Evolutionary conservation across 2,329 filamentous ascomycete species (phyloP).

Genomic region (Cucurbitaria berberidis): DNA sequence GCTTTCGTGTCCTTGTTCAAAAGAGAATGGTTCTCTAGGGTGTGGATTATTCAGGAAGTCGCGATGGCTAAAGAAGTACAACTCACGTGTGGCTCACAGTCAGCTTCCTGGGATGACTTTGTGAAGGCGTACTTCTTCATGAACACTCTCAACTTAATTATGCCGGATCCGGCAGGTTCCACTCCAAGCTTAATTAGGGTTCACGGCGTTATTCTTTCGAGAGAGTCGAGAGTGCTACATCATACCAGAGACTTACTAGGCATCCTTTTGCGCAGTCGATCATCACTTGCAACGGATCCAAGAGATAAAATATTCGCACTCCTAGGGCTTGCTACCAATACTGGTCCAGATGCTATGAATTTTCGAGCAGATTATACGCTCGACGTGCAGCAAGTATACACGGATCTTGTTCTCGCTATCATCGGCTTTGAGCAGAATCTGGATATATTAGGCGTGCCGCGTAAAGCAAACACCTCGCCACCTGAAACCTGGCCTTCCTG

Average conservation of each 20-base stretch:
- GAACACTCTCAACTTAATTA: neutral
- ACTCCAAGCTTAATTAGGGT: slow-evolving; percentile 7
- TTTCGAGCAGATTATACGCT: slow-evolving; percentile 9
- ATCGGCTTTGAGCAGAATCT: neutral
- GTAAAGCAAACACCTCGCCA: neutral
- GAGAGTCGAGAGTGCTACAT: neutral
- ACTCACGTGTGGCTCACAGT: slow-evolving; percentile 9
- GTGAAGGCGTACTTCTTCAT: slow-evolving; percentile 12
- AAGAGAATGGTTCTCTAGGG: slow-evolving; percentile 18
- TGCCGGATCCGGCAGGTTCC: slow-evolving; percentile 5
- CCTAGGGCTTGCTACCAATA: slow-evolving; percentile 9
- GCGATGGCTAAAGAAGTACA: slow-evolving; percentile 5
- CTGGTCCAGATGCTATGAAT: slow-evolving; percentile 2
- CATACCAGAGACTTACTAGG: slow-evolving; percentile 6
- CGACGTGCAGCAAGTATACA: neutral
- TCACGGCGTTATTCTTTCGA: neutral
- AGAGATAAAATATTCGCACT: slow-evolving; percentile 24
- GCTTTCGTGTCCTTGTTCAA: slow-evolving; percentile 13
- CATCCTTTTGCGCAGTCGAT: slow-evolving; percentile 10
- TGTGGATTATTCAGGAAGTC: slow-evolving; percentile 26
- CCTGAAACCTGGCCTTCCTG: neutral
- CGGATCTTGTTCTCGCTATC: neutral
- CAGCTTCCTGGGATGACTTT: slow-evolving; percentile 14
- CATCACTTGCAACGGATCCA: slow-evolving; percentile 14
- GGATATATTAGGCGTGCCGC: neutral